Conservation (phyloP, 768 basidiomycete species). For the Russula earlei region DNA sequence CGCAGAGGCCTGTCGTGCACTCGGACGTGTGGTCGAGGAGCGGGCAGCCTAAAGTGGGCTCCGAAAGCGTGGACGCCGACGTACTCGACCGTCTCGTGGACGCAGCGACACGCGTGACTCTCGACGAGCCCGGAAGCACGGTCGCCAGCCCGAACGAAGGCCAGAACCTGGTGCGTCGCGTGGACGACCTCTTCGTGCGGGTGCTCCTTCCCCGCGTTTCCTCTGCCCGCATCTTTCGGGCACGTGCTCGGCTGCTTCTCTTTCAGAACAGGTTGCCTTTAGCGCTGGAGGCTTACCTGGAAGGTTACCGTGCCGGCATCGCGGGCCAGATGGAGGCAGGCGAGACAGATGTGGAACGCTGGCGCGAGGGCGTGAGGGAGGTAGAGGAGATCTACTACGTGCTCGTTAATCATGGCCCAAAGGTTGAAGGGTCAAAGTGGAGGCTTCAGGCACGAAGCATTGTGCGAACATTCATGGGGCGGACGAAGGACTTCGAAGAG, state of each 20-base stretch:
- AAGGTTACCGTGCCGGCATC: conserved; percentile 68
- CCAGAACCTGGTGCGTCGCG: conserved; percentile 53
- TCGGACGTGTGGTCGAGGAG: conserved; percentile 73
- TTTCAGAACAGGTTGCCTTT: conserved; percentile 68
- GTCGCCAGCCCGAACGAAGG: conserved; percentile 50
- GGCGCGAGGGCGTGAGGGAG: conserved; percentile 68
- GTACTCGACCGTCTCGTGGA: conserved; percentile 85
- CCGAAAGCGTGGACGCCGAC: conserved; percentile 67
- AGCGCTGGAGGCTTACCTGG: conserved; percentile 73
- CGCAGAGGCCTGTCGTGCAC: conserved; percentile 75
- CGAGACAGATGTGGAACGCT: conserved; percentile 56
- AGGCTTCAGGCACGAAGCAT: conserved; percentile 78
- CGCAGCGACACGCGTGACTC: conserved; percentile 58
- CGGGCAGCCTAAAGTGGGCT: conserved; percentile 42
- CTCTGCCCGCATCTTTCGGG: conserved; percentile 66
- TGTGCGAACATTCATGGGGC: conserved; percentile 80
- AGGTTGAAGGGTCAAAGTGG: conserved; percentile 59
- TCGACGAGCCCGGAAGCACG: conserved; percentile 29
- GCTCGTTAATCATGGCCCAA: conserved; percentile 74
- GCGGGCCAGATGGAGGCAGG: conserved; percentile 55
- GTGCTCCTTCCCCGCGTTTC: conserved; percentile 79
- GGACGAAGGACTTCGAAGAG: conserved; percentile 80
- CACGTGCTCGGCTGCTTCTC: conserved; percentile 72
- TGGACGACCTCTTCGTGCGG: conserved; percentile 64
- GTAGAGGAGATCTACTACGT: conserved; percentile 81